Evolutionary conservation across 257 asterid species (phyloP).

Genomic region (Nemophila menziesii): DNA sequence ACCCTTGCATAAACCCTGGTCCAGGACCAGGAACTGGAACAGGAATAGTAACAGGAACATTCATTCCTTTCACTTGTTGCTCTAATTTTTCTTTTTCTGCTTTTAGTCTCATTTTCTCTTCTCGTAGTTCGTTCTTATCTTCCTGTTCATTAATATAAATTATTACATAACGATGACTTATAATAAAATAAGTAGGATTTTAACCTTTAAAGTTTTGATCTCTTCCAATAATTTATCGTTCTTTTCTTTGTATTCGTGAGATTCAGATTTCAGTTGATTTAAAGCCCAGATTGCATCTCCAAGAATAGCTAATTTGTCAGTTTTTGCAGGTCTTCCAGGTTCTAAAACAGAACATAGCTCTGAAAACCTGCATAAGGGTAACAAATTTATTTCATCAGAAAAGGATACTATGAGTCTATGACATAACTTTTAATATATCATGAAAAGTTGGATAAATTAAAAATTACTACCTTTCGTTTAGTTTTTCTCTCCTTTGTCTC

Average conservation of each 20-base stretch:
- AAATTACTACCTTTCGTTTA: constrained; percentile 50
- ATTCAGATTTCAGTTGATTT: constrained; percentile 49
- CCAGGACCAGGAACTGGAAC: constrained; percentile 54
- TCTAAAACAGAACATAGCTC: constrained; percentile 52
- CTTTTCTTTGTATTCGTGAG: constrained; percentile 35
- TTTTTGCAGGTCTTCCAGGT: constrained; percentile 60
- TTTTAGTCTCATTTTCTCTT: constrained; percentile 62
- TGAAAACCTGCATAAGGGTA: constrained; percentile 39
- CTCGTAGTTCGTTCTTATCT: constrained; percentile 79
- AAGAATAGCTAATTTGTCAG: constrained; percentile 63
- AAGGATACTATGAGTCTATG: background rate
- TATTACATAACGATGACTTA: too few species aligned
- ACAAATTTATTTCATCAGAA: background rate
- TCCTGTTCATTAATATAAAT: constrained; percentile 34
- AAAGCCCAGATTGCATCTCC: constrained; percentile 55
- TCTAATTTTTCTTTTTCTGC: constrained; percentile 68
- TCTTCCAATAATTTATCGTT: constrained; percentile 62
- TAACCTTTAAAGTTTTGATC: constrained; percentile 68
- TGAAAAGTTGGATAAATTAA: too few species aligned
- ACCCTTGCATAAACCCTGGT: constrained; percentile 55
- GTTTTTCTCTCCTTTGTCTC: constrained; percentile 72
- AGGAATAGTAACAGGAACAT: constrained; percentile 45
- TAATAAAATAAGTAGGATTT: constrained; percentile 4
- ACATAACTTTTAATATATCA: background rate
- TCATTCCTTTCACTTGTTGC: constrained; percentile 50